Evolutionary conservation across 176 grass and related monocot species (phyloP).

Genomic region (Rhynchospora breviuscula): DNA sequence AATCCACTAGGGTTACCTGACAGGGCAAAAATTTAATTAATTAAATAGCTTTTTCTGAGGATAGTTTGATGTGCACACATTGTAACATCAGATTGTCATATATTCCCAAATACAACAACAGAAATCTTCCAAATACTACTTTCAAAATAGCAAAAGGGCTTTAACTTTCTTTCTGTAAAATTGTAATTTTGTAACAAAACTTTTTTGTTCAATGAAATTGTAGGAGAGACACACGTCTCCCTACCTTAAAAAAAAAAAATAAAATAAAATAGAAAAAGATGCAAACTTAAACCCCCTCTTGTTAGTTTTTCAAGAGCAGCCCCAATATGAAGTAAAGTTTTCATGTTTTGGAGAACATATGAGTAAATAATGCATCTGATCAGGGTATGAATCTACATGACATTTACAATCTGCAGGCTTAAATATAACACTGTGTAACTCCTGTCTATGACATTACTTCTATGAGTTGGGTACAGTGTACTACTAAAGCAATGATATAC

Average conservation of each 20-base stretch:
- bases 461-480: no score
- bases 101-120: neutral
- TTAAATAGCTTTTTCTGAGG: neutral
- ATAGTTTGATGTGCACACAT: neutral
- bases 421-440: neutral
- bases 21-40: neutral
- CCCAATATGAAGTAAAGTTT: neutral
- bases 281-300: neutral
- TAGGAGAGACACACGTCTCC: no score
- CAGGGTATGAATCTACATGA: neutral
- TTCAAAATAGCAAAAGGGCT: neutral
- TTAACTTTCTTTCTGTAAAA: no score
- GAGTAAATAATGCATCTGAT: neutral
- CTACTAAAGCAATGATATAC: neutral
- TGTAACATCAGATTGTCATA: neutral
- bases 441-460: neutral
- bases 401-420: neutral
- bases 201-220: no score
- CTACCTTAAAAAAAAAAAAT: no score
- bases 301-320: neutral
- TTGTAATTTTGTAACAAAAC: no score
- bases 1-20: slow-evolving; percentile 95
- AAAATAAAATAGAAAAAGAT: neutral
- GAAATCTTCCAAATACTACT: neutral
- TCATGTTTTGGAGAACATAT: no score